Percentiles rank a stretch among this genome's conserved stretches.
phyloP scores from a whole-genome alignment of 176 grass and related monocot species.

The Musa schizocarpa region DNA sequence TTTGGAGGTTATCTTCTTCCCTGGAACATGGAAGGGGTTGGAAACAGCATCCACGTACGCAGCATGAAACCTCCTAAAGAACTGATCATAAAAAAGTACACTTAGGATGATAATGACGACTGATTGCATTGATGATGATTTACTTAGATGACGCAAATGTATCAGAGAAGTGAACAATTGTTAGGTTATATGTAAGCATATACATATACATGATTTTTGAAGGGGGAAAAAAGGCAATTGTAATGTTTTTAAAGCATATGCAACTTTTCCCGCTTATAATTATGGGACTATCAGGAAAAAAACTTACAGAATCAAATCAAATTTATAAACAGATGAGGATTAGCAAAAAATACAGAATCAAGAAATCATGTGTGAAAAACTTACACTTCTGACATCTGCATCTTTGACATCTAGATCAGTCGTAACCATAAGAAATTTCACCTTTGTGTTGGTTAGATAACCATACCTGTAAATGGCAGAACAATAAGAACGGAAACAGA shows the following conservation, averaged over 20 bases:
- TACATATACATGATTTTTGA: neutral
- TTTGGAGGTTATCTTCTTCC: slow-evolving; percentile 91
- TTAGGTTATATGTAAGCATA: too few relatives aligned
- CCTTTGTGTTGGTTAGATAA: slow-evolving; percentile 95
- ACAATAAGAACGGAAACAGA: slow-evolving; percentile 6
- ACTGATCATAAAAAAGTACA: slow-evolving; percentile 32
- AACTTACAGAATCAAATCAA: too few relatives aligned
- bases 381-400: slow-evolving; percentile 90
- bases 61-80: slow-evolving; percentile 88
- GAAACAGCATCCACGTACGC: slow-evolving; percentile 82
- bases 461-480: slow-evolving; percentile 51
- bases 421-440: slow-evolving; percentile 93
- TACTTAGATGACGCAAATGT: neutral
- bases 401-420: slow-evolving; percentile 94
- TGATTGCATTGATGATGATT: too few relatives aligned
- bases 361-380: slow-evolving; percentile 1
- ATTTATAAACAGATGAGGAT: neutral
- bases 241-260: neutral
- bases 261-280: too few relatives aligned
- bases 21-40: slow-evolving; percentile 89
- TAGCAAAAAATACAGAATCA: neutral
- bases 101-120: too few relatives aligned
- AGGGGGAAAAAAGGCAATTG: neutral
- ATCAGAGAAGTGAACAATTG: neutral
- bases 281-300: too few relatives aligned